Conservation (phyloP, 805 yeast species). For the Suhomyces xylopsoci region DNA sequence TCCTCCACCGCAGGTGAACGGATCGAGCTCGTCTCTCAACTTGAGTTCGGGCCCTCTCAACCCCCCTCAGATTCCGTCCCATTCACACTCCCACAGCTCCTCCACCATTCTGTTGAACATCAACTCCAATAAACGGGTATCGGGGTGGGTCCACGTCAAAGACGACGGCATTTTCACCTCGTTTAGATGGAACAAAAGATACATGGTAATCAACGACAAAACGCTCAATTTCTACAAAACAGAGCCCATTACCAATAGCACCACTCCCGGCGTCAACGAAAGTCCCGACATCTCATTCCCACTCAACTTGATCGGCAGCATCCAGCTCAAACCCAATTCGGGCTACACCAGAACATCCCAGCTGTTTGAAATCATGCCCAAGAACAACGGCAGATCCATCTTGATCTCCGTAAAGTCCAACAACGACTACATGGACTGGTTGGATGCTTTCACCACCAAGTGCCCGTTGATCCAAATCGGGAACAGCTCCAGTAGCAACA, state of each 20-base stretch:
- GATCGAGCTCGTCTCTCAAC: neutral
- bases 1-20: slow-evolving; percentile 33
- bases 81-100: neutral
- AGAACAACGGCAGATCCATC: slow-evolving; percentile 54
- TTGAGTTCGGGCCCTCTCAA: neutral
- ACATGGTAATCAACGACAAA: slow-evolving; percentile 71
- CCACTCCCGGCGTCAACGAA: slow-evolving; percentile 47
- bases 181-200: slow-evolving; percentile 91
- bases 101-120: slow-evolving; percentile 14
- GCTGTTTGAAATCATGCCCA: slow-evolving; percentile 74
- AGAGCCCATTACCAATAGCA: slow-evolving; percentile 44
- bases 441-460: slow-evolving; percentile 78
- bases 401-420: slow-evolving; percentile 74
- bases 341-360: slow-evolving; percentile 42
- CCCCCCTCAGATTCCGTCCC: slow-evolving; percentile 2
- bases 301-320: slow-evolving; percentile 33
- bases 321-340: slow-evolving; percentile 58
- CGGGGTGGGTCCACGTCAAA: slow-evolving; percentile 89
- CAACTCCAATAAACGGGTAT: slow-evolving; percentile 33
- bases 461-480: slow-evolving; percentile 57
- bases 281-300: slow-evolving; percentile 39
- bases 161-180: slow-evolving; percentile 84
- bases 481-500: slow-evolving; percentile 10
- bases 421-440: slow-evolving; percentile 82
- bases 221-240: slow-evolving; percentile 71